Evolutionary conservation across 2,329 filamentous ascomycete genomes (phyloP), one percentile per base, ranked within the genome.

Genomic region (Phoma sp.): DNA sequence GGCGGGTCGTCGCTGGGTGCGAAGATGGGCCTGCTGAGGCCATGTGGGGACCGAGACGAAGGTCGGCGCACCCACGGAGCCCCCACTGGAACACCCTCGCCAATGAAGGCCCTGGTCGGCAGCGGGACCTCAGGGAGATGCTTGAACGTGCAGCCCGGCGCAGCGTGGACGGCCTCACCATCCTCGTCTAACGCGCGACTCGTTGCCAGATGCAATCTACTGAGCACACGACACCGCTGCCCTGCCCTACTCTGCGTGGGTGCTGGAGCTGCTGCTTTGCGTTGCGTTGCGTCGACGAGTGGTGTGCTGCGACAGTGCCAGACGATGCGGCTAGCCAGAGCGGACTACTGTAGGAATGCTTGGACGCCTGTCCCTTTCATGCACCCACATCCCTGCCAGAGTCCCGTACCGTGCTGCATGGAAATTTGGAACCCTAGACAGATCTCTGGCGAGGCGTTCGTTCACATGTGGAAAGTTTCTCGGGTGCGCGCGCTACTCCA

Each of bases 41-140:
- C 44, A 18, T 25, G 52, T 55, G 52, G 52, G 32, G 47, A 40
- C 41, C 32, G 27, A 45, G 42, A 45, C 30, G 30, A 55, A 47
- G 52, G 57, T 59, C 60, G 60, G 62, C 58, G 49, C 47, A 39
- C 60, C 63, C 62, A 64, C 61, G 55, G 48, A 39, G 51, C 62
- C 62, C 61, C 63, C 61, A 62, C 59, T 52, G 37, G 37, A 27
- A 45, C 36, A 52, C 29, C 39, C 38, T 9, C 35, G 42, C 53
- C 61, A 58, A 64, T 62, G 57, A 48, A 47, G 37, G 45, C 47
- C 42, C 49, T 51, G 57, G 40, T 54, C 50, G n/a, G n/a, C 23
- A 8, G 49, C 37, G 38, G 30, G 32, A 11, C 35, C 48, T 55
- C 55, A 53, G 57, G 54, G 40, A 52, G 25, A 56, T 59, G 59